A percentile compares a stretch with the other conserved stretches of the same genome.
These are phyloP conservation scores for Ganoderma multipileum DNA, from an alignment of 1,284 basidiomycete genomes.

Conservation along the genomic window DNA sequence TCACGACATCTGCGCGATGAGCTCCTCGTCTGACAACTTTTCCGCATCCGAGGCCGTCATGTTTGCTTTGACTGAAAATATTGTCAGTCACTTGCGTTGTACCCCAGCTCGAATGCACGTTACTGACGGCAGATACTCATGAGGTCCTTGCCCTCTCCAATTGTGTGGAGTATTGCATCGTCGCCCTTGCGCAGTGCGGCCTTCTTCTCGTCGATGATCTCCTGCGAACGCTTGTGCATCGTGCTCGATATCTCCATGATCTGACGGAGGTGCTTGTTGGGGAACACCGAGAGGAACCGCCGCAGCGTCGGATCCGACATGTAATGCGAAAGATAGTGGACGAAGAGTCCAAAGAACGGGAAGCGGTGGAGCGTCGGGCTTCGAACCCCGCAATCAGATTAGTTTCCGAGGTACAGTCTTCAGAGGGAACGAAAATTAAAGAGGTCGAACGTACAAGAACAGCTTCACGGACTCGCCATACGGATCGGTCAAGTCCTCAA, in stretches of 20 bases:
- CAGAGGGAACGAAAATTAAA: not conserved
- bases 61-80: slow-evolving; percentile 6
- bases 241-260: slow-evolving; percentile 19
- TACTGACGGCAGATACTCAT: slow-evolving; percentile 38
- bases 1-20: slow-evolving; percentile 13
- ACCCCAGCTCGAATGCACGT: not conserved
- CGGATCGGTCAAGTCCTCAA: slow-evolving; percentile 18
- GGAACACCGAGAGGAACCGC: not conserved
- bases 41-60: slow-evolving; percentile 5
- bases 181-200: slow-evolving; percentile 24
- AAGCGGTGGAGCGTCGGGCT: slow-evolving; percentile 1
- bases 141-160: slow-evolving; percentile 38
- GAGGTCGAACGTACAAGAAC: slow-evolving; percentile 27
- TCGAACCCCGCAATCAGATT: not conserved
- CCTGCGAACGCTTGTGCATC: slow-evolving; percentile 14
- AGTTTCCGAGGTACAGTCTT: not conserved
- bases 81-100: not conserved
- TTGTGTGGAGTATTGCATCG: slow-evolving; percentile 30
- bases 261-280: not conserved
- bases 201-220: slow-evolving; percentile 29
- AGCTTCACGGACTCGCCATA: slow-evolving; percentile 33
- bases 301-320: not conserved
- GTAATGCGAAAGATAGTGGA: not conserved
- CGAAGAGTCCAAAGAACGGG: not conserved
- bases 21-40: slow-evolving; percentile 6